Evolutionary conservation across 2,329 filamentous ascomycete genomes (phyloP), one percentile per base, ranked within the genome.

Genomic region (Aspergillus arachidicola): DNA sequence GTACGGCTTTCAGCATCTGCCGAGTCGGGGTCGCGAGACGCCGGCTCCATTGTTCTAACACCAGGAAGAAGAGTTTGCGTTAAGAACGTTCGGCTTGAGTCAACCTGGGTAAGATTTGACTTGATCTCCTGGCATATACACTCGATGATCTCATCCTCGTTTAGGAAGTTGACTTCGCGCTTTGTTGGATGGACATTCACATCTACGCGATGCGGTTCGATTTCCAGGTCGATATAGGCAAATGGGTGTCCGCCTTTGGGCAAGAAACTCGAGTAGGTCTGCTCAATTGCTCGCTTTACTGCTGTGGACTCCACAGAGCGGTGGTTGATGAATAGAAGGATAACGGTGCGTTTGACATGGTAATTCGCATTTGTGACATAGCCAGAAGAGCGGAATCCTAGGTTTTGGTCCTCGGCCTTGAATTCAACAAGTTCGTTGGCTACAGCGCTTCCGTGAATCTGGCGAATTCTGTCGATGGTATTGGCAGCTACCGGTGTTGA

Each of bases 101-200:
- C 95, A 7, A 98, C 94, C 57, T 90, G 89, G 12, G 93, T 91
- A 4, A 99, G 85, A 68, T 90, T 90, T 10, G 87, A 84, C 58
- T 91, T 87, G 26, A 99, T 91, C 59, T 91, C 87, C 64, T 89
- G 87, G 79, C 94, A 97, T 5, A 99, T 89, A 16, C 87, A 86
- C 67, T 95, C 91, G 54, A 95, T 91, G 53, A 99, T 96, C 70
- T 99, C 95, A 67, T 99, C 95, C 75, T 99, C 95, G 65, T 98
- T 97, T 26, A 99, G 84, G 71, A 99, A 98, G 73, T 98, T 95
- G 23, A 99, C 95, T 75, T 99, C 94, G 57, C 93, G 86, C 77
- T 99, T 99, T 0, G 95, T 99, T 0, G 95, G 95, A 76, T 99
- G 95, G 0, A 99, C 91, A 70, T 99, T 99, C 73, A 99, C 96